Evolutionary conservation across 2,329 filamentous ascomycete genomes (phyloP).

Genomic region (Gaeumannomyces tritici): DNA sequence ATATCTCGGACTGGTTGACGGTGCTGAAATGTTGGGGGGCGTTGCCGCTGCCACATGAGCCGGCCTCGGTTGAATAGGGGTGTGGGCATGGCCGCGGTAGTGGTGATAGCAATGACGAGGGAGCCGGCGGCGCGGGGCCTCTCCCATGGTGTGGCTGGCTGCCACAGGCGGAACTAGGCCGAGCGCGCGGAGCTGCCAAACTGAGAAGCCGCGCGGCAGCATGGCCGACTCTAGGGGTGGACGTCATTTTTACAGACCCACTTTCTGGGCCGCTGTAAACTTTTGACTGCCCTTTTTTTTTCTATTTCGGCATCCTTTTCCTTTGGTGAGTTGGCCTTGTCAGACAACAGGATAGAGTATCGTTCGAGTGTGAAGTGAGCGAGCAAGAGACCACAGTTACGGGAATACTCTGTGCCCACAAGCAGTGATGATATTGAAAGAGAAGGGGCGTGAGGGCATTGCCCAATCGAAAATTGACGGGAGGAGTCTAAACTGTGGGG

Average conservation of each 20-base stretch:
- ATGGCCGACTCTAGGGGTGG: not conserved
- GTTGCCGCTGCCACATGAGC: not conserved
- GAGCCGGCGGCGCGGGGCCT: not conserved
- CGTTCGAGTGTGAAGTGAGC: too few species aligned
- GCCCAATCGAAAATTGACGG: too few species aligned
- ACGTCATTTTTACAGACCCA: not conserved
- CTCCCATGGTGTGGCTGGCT: not conserved
- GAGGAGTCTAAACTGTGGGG: too few species aligned
- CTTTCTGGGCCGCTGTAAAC: not conserved
- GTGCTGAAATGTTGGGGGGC: conserved; percentile 27
- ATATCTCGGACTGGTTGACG: conserved; percentile 81
- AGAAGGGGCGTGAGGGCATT: too few species aligned
- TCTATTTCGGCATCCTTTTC: too few species aligned
- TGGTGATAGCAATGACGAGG: not conserved
- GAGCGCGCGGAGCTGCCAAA: not conserved
- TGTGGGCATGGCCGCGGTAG: too few species aligned
- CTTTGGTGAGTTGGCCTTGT: too few species aligned
- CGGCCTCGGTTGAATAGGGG: not conserved
- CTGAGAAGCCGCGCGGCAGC: not conserved
- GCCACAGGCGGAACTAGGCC: not conserved
- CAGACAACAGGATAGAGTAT: too few species aligned
- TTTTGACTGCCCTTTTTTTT: too few species aligned
- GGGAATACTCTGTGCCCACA: too few species aligned
- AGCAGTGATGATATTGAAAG: too few species aligned
- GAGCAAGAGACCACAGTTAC: too few species aligned